Base-by-base conservation (phyloP, 2,329 filamentous ascomycete genomes). In the Aspergillus pseudonomiae region DNA sequence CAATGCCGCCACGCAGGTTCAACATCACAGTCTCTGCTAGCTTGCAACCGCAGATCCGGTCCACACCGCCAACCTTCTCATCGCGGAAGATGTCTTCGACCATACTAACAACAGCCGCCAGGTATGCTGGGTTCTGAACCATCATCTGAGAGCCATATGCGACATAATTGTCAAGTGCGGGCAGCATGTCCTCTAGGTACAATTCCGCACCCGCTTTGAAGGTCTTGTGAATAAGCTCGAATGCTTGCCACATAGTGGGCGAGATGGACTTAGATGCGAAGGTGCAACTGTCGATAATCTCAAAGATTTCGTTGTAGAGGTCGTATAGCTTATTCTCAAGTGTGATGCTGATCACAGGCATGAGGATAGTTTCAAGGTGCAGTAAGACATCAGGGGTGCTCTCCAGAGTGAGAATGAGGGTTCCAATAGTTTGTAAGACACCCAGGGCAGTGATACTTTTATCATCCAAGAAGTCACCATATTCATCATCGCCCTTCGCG, bases 251-350 rank as follows among this genome's bases (percentile, higher is more conserved):
- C 95, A 99, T 99, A 48, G 92, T 96, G 11, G 91, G 88, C 1
- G 95, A 97, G 70, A 99, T 98, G 63, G 88, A 87, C 84, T 98
- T 99, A 66, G 95, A 94, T 12, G 95, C 93, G 77, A 98, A 99
- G 9, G 95, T 99, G 84, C 95, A 99, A 84, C 93, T 97, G 78
- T 99, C 95, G 71, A 99, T 96, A 72, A 99, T 99, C 80, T 99
- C 95, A 71, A 99, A 99, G 6, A 98, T 89, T 77, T 99, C 95
- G 76, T 98, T 99, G 79, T 97, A 99, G 26, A 99, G 83, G 78
- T 99, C 92, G 75, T 97, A 98, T 41, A 99, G 89, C 81, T 97
- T 98, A 83, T 99, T 97, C 81, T 98, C 93, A 26, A 99, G 85
- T 0, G 95, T 99, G 57, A 98, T 92, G 67, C 91, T 92, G 73